Base-by-base conservation (phyloP, 2,329 filamentous ascomycete genomes). In the Arachnomyces sp. region DNA sequence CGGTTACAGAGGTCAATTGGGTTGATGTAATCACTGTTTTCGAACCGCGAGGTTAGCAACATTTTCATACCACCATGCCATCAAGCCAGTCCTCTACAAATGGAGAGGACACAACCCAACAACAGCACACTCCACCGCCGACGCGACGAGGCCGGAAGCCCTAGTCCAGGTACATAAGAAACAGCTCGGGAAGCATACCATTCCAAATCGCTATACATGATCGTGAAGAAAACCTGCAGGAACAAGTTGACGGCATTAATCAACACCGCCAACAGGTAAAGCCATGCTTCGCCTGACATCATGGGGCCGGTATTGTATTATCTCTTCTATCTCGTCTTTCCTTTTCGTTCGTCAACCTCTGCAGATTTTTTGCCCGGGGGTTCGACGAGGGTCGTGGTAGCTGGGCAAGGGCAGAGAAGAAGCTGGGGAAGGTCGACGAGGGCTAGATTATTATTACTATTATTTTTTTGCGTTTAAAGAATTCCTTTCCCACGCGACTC, bases 211-310 rank as follows among this genome's bases (percentile, higher is more conserved):
- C 87, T 94, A 73, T 96, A 98, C 93, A 98, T 98, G 63, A 98
- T 98, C 43, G 92, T 98, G 74, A 98, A 98, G 78, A 98, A 98
- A 57, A 98, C 92, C 73, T 98, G 93, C 43, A 98, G 77, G 70
- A 98, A 98, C 61, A 98, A 79, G 76, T 98, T 98, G 79, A 98
- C 89, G 73, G 92, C 92, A 74, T 98, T 98, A 75, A 98, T 93
- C 65, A 98, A 78, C 68, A 98, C 93, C 70, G 90, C 82, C 69
- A 98, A 77, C 58, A 98, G 81, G 74, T 93, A 98, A 65, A 98
- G 75, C 92, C 92, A 95, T 66, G 89, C 89, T 78, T 95, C 89
- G 68, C 89, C 89, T 60, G 89, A 94, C 89, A 95, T 95, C 62
- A 64, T 80, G 66, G 54, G 44, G 18, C 20, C 20, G 20, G 20